phyloP scores from a whole-genome alignment of 768 basidiomycete species.

The Lyophyllum semitale region DNA sequence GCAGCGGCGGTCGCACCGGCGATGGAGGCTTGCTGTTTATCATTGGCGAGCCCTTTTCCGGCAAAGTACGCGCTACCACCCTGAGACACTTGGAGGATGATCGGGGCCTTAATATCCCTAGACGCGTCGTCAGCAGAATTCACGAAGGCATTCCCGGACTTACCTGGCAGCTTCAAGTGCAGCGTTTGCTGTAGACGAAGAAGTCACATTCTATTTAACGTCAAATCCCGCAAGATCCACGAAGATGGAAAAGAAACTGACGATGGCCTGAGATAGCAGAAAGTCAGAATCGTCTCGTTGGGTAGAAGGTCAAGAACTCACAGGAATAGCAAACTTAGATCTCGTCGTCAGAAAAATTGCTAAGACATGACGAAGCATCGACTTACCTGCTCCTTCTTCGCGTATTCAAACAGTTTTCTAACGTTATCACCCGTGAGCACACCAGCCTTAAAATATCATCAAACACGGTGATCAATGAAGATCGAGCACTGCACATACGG shows the following conservation, averaged over 20 bases:
- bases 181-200: conserved; percentile 93
- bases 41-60: conserved; percentile 94
- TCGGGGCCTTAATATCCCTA: conserved; percentile 94
- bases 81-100: conserved; percentile 97
- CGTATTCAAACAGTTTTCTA: conserved; percentile 94
- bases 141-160: background rate
- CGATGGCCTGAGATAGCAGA: conserved; percentile 64
- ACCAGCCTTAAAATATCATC: conserved; percentile 62
- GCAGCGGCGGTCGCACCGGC: conserved; percentile 92
- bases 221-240: conserved; percentile 9
- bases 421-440: conserved; percentile 95
- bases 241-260: conserved; percentile 46
- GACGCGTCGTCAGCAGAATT: conserved; percentile 14
- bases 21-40: conserved; percentile 93
- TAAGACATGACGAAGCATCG: background rate
- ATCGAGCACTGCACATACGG: conserved; percentile 48
- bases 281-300: conserved; percentile 2
- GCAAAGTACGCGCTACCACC: conserved; percentile 96
- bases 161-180: conserved; percentile 94
- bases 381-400: conserved; percentile 80
- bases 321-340: conserved; percentile 79
- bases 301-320: conserved; percentile 41
- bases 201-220: conserved; percentile 82
- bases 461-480: conserved; percentile 3
- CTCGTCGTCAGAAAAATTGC: conserved; percentile 11